Conservation (phyloP, 495 filamentous ascomycete species). For the Aspergillus conjunctus region DNA sequence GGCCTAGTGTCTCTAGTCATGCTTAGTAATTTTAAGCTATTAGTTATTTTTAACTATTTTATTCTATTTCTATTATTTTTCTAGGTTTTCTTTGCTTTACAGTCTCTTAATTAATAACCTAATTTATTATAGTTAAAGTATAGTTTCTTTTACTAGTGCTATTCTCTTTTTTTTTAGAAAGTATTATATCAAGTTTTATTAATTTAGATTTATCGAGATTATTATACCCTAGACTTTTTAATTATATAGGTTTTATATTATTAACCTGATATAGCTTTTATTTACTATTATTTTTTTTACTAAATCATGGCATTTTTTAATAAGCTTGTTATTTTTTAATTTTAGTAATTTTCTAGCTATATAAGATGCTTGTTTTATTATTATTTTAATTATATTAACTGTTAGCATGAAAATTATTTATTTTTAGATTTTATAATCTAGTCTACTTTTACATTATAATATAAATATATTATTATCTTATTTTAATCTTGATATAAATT, state of each 20-base stretch:
- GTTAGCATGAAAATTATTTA: too few species aligned
- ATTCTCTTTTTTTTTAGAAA: not conserved
- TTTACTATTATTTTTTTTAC: too few species aligned
- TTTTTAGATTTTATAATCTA: not conserved
- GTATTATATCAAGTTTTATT: too few species aligned
- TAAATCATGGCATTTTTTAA: too few species aligned
- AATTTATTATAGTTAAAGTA: not conserved
- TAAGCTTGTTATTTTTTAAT: too few species aligned
- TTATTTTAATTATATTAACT: too few species aligned
- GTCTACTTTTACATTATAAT: not conserved
- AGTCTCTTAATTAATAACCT: not conserved
- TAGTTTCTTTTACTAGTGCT: not conserved
- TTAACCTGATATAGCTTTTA: too few species aligned
- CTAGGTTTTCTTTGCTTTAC: not conserved
- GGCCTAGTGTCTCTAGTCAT: too few species aligned
- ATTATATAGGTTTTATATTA: not conserved
- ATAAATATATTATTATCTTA: constrained; percentile 5
- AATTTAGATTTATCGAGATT: not conserved
- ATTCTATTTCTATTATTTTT: not conserved
- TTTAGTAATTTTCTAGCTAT: too few species aligned
- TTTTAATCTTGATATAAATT: not conserved
- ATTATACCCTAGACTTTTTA: not conserved
- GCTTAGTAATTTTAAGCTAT: too few species aligned
- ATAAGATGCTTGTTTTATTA: too few species aligned
- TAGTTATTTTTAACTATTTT: too few species aligned